Evolutionary conservation across 352 stramenopile species (phyloP), one percentile per base, ranked within the genome.

Genomic region (Globisporangium parvum): DNA sequence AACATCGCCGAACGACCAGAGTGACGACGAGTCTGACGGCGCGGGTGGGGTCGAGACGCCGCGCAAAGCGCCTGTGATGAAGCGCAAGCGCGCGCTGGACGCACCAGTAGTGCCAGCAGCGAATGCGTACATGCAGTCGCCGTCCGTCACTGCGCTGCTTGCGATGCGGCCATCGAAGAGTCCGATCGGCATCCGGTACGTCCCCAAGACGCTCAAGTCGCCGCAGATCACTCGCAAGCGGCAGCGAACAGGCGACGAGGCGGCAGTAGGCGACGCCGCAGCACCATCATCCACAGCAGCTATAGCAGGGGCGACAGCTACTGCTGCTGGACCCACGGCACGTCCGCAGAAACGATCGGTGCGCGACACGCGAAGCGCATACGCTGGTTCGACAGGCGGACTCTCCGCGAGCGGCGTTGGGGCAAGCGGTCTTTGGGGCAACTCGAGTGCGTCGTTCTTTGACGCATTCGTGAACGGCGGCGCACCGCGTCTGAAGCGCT

Each of bases 391-490:
- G n/a, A n/a, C n/a, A n/a, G 28, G 33, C 6, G 20, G 40, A 14
- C 31, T 37, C 31, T 37, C 31, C 10, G 31, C 31, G 10, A 37
- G 31, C 31, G 31, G 31, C 8, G 31, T 37, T 12, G 31, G 31
- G 6, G 31, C 31, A 8, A 37, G 31, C 15, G 23, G 35, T 31
- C 48, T 69, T 20, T 70, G 59, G 56, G 59, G 65, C 23, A 62
- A 49, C 20, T 59, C 59, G 2, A 62, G 63, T 0, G 26, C 59
- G 21, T 76, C 70, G 8, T 79, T 76, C 47, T 91, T 91, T 50
- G 80, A 91, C 46, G 73, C 73, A n/a, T 91, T 91, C 66, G 76
- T 89, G 42, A 88, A 87, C 53, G 80, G 65, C 8, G 62, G 55
- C 1, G 83, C 86, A 53, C 77, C 76, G 18, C 69, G 77, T 21